These are phyloP conservation scores for Rubroshorea leprosula DNA, from an alignment of 345 rosid species.

Conservation along the genomic window DNA sequence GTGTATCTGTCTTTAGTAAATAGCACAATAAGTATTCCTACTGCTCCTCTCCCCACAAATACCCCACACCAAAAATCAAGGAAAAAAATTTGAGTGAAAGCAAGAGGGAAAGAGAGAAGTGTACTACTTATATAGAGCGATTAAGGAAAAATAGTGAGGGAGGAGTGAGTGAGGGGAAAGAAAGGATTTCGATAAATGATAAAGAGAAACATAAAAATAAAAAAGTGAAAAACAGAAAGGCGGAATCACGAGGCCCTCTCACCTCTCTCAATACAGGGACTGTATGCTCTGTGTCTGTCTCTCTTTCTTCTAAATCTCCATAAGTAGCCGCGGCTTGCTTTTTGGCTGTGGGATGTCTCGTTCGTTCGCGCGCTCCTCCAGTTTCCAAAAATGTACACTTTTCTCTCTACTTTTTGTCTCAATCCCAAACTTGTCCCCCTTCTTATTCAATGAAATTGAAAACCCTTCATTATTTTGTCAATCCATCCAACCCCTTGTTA, in stretches of 20 bases:
- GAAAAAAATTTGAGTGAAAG: background rate
- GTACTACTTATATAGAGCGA: background rate
- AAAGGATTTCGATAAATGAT: slow-evolving; percentile 23
- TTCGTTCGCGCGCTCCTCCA: background rate
- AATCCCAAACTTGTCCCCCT: too few species aligned
- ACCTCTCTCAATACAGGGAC: too few species aligned
- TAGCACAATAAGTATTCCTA: background rate
- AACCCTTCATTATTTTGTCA: background rate
- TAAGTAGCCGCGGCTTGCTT: background rate
- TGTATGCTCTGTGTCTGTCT: too few species aligned
- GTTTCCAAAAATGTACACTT: too few species aligned
- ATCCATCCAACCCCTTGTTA: background rate
- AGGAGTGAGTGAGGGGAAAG: background rate
- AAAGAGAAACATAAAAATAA: slow-evolving; percentile 4
- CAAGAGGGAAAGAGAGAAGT: background rate
- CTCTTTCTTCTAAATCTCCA: too few species aligned
- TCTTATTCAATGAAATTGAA: too few species aligned
- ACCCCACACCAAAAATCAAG: background rate
- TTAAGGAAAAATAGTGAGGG: slow-evolving; percentile 4
- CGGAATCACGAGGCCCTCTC: background rate
- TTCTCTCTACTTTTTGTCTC: too few species aligned
- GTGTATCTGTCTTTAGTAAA: background rate
- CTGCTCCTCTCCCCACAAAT: background rate
- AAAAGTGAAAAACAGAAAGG: background rate
- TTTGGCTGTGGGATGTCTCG: too few species aligned